Conservation (phyloP, 1,284 basidiomycete species). For the Austroboletus sp. region DNA sequence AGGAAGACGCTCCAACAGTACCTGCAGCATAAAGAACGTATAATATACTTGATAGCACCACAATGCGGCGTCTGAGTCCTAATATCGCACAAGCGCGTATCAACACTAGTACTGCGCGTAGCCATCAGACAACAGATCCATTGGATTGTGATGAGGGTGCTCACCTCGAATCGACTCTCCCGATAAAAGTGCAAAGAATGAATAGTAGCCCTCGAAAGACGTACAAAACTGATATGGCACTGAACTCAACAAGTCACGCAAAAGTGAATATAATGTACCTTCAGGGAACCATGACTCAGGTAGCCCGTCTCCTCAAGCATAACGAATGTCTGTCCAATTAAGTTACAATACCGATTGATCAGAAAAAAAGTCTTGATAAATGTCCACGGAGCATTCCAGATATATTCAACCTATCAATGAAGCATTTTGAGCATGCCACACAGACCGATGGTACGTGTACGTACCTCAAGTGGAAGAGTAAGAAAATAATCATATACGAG, state of each 20-base stretch:
- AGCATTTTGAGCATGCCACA: no score
- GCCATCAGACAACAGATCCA: background rate
- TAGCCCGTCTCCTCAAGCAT: conserved; percentile 21
- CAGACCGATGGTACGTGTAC: no score
- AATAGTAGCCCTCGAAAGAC: conserved; percentile 2
- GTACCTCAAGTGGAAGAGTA: conserved; percentile 18
- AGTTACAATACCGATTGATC: conserved; percentile 21
- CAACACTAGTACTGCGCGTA: conserved; percentile 19
- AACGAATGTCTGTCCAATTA: conserved; percentile 21
- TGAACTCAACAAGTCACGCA: no score
- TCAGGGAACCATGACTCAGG: conserved; percentile 12
- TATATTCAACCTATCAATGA: conserved; percentile 10
- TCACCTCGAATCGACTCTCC: conserved; percentile 24
- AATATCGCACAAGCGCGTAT: conserved; percentile 23
- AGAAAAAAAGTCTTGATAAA: conserved; percentile 21
- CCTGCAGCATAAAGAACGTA: conserved; percentile 6
- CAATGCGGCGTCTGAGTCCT: conserved; percentile 5
- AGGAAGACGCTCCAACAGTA: no score
- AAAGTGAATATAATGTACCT: conserved; percentile 9
- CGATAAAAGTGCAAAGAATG: conserved; percentile 13
- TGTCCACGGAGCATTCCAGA: conserved; percentile 20
- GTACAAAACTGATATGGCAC: conserved; percentile 27
- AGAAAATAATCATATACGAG: conserved; percentile 18
- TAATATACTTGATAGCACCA: background rate
- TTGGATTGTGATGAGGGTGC: background rate